Evolutionary conservation across 2,329 filamentous ascomycete genomes (phyloP).

Genomic region (Nemania abortiva): DNA sequence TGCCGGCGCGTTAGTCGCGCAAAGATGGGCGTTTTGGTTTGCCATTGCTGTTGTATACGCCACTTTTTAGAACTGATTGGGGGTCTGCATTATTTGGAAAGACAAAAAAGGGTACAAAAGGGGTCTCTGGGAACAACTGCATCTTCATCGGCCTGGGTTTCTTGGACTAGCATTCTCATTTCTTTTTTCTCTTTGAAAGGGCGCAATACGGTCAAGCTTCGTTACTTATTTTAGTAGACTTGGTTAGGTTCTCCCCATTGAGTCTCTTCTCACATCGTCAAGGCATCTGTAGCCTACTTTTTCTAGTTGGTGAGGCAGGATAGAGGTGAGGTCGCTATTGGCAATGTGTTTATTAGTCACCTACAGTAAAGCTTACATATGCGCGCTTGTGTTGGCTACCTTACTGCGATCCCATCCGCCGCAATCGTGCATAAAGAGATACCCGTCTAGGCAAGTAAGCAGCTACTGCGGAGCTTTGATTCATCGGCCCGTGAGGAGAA

Average conservation of each 20-base stretch:
- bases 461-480: neutral
- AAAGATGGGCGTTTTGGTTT: conserved; percentile 30
- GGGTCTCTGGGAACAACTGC: conserved; percentile 5
- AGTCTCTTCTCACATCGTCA: neutral
- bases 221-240: neutral
- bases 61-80: conserved; percentile 3
- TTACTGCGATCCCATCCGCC: neutral
- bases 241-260: neutral
- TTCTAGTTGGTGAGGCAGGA: conserved; percentile 10
- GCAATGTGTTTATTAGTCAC: conserved; percentile 4
- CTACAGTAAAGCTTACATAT: neutral
- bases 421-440: neutral
- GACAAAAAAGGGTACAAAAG: neutral
- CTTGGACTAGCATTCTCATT: neutral
- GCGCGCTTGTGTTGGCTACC: neutral
- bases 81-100: conserved; percentile 13
- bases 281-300: neutral
- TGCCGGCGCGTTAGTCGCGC: conserved; percentile 21
- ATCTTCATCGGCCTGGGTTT: conserved; percentile 23
- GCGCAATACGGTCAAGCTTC: neutral
- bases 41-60: conserved; percentile 25
- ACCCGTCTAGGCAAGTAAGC: conserved; percentile 21
- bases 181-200: conserved; percentile 8
- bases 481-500: conserved; percentile 6
- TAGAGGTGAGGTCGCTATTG: conserved; percentile 8